phyloP scores from a whole-genome alignment of 2,329 filamentous ascomycete species.

The Clathrospora elynae region DNA sequence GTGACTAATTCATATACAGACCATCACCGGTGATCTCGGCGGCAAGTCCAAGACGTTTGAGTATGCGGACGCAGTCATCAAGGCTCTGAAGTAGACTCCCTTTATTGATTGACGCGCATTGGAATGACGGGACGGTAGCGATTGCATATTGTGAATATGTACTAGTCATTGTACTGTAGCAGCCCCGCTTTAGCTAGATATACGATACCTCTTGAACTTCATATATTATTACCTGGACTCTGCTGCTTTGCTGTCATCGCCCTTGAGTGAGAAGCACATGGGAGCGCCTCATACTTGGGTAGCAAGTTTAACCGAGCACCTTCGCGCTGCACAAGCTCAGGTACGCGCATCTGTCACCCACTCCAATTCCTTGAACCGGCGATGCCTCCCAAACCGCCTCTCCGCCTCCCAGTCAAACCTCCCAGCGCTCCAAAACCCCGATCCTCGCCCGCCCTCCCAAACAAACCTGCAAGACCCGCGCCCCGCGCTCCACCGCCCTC shows the following conservation, averaged over 20 bases:
- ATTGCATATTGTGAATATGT: constrained; percentile 48
- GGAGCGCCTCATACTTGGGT: too few relatives aligned
- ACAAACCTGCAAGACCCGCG: not conserved
- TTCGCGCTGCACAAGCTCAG: constrained; percentile 2
- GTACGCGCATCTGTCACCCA: not conserved
- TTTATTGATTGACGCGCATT: constrained; percentile 35
- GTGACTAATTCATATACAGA: constrained; percentile 48
- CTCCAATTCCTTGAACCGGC: not conserved
- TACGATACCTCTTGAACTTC: constrained; percentile 26
- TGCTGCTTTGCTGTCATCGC: not conserved
- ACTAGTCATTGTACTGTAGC: constrained; percentile 46
- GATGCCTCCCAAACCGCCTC: constrained; percentile 36
- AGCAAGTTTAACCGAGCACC: constrained; percentile 13
- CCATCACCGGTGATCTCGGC: constrained; percentile 92
- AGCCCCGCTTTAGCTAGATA: constrained; percentile 34
- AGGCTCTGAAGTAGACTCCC: constrained; percentile 55
- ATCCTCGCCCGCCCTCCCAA: constrained; percentile 1
- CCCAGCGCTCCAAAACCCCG: constrained; percentile 5
- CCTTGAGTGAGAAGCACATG: too few relatives aligned
- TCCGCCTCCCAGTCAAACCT: constrained; percentile 20
- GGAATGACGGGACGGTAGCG: constrained; percentile 35
- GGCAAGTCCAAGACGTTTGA: constrained; percentile 95
- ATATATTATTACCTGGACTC: constrained; percentile 3
- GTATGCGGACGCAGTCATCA: constrained; percentile 91
- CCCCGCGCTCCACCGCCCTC: constrained; percentile 8